Percentiles rank a stretch among this genome's conserved stretches.
These are phyloP conservation scores for Cytospora chrysosperma DNA, from an alignment of 2,329 filamentous ascomycete species.

Conservation along the genomic window DNA sequence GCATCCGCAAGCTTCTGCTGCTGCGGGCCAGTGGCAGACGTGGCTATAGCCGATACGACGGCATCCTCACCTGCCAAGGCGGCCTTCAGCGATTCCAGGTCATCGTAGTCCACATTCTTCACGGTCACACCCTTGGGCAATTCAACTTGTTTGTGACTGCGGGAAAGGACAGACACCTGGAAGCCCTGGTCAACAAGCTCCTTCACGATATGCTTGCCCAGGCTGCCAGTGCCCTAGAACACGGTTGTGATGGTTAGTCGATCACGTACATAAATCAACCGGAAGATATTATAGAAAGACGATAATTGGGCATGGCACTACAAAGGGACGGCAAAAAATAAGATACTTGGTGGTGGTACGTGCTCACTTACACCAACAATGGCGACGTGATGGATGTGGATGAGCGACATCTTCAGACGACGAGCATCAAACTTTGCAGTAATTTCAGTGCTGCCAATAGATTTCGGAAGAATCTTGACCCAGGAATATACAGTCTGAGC, in stretches of 20 bases:
- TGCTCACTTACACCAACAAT: slow-evolving; percentile 37
- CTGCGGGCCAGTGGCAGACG: slow-evolving; percentile 36
- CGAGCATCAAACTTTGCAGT: background rate
- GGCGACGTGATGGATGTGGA: slow-evolving; percentile 34
- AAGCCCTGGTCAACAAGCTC: slow-evolving; percentile 41
- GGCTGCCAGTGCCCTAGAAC: slow-evolving; percentile 34
- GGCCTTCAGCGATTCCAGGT: slow-evolving; percentile 41
- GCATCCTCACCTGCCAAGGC: slow-evolving; percentile 56
- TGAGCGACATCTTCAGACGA: slow-evolving; percentile 12
- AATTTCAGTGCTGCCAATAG: background rate
- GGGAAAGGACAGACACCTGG: slow-evolving; percentile 51
- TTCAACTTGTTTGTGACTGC: slow-evolving; percentile 40
- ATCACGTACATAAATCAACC: background rate
- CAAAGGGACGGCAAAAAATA: background rate
- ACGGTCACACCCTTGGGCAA: slow-evolving; percentile 41
- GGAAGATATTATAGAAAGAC: background rate
- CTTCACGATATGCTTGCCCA: slow-evolving; percentile 33
- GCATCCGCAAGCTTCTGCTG: slow-evolving; percentile 55
- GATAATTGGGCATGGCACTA: background rate
- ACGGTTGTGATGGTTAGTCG: background rate
- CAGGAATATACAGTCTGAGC: background rate
- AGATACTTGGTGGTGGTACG: background rate
- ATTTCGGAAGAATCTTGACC: too few relatives aligned
- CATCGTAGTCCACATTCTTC: slow-evolving; percentile 46
- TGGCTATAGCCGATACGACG: slow-evolving; percentile 50